Percentiles rank a stretch among this genome's conserved stretches.
Conservation (phyloP, 805 yeast genomes). For the Barnettozyma siamensis region DNA sequence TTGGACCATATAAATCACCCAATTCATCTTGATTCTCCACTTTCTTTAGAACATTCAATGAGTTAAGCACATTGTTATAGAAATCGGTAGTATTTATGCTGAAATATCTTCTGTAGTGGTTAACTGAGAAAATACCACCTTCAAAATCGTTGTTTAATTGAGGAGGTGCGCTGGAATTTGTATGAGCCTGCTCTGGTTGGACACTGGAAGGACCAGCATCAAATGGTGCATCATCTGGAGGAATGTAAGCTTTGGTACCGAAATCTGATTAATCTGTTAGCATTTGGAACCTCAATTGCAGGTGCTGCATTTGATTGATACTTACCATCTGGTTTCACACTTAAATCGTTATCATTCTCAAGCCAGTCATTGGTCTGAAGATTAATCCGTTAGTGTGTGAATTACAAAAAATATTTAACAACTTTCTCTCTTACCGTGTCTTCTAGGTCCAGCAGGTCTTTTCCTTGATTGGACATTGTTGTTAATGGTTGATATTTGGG, state of each 20-base stretch:
- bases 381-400: conserved; percentile 1
- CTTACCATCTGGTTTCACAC: conserved; percentile 13
- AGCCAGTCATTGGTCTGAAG: conserved; percentile 17
- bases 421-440: conserved; percentile 1
- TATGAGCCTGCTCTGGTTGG: conserved; percentile 3
- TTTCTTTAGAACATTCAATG: conserved; percentile 49
- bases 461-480: conserved; percentile 6
- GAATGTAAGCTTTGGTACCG: conserved; percentile 28
- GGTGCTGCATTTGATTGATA: no score
- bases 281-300: no score
- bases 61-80: conserved; percentile 42
- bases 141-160: conserved; percentile 18
- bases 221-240: conserved; percentile 26
- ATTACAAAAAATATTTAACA: neutral
- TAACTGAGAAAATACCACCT: conserved; percentile 48
- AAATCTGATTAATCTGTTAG: conserved; percentile 7
- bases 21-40: conserved; percentile 36
- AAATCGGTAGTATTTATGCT: conserved; percentile 66
- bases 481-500: no score
- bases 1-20: conserved; percentile 80
- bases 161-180: neutral
- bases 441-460: conserved; percentile 10
- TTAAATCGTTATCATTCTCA: conserved; percentile 21
- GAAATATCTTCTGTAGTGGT: conserved; percentile 60
- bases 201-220: conserved; percentile 5